phyloP scores from a whole-genome alignment of 2,329 filamentous ascomycete species.

The Ceratocystis albifundus region DNA sequence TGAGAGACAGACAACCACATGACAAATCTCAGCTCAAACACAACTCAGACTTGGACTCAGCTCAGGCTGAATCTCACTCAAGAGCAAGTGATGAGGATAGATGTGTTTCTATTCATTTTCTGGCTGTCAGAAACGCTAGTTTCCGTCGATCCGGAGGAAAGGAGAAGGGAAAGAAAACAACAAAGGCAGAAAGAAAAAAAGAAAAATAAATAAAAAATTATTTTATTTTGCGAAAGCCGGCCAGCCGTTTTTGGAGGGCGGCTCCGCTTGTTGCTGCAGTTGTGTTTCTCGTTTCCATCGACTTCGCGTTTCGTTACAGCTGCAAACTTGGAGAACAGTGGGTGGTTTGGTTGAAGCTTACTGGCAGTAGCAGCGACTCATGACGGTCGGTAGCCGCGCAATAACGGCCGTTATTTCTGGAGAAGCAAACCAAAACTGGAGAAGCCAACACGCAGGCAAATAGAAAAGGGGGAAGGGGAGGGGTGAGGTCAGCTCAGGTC shows the following conservation, averaged over 20 bases:
- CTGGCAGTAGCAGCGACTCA: no score
- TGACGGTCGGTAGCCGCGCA: no score
- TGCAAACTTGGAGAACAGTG: conserved; percentile 1
- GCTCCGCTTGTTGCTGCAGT: not conserved
- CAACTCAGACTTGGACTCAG: no score
- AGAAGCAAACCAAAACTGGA: not conserved
- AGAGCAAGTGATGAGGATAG: no score
- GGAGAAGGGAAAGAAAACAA: not conserved
- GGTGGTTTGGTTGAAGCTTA: not conserved
- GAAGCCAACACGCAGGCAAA: not conserved
- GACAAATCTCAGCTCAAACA: no score
- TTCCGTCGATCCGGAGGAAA: conserved; percentile 1
- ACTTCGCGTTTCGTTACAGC: not conserved
- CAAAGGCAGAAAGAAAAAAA: no score
- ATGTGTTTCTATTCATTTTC: not conserved
- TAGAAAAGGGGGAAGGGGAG: not conserved
- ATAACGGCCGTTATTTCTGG: not conserved
- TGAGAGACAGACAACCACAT: no score
- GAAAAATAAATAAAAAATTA: no score
- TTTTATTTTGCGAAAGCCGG: no score
- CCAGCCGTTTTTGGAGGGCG: not conserved
- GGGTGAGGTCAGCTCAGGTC: not conserved
- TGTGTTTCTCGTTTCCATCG: not conserved
- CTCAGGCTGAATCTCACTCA: no score
- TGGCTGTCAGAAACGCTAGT: conserved; percentile 9